Base-by-base conservation (phyloP, 2,329 filamentous ascomycete genomes). In the Bimuria novae-zelandiae region DNA sequence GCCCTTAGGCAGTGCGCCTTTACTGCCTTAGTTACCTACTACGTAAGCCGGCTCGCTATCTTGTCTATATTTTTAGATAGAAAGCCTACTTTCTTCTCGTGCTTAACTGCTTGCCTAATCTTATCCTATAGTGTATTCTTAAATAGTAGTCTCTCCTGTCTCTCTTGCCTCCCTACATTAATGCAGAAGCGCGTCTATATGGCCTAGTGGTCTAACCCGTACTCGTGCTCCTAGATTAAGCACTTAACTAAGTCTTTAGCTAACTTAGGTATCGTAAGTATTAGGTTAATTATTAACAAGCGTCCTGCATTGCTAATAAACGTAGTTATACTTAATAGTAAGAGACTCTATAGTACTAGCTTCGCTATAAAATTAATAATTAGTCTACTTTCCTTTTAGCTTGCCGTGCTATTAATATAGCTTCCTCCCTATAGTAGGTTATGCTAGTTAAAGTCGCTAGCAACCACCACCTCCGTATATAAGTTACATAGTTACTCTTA, bases 41-140 rank as follows among this genome's bases (percentile, higher is more conserved):
- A 5, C 12, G 35, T 37, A 4, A 37, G 12, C 35, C 35, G 35
- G 17, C 35, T 42, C 39, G 44, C 40, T 43, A 48, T 55, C 33
- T 52, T 49, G 41, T 52, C 47, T 21, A 55, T 48, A 33, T 52
- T 37, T 23, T 27, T 37, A n/a, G 12, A 25, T 17, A 30, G 52
- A 37, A 52, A 52, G 29, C 42, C 49, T 39, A 35, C 41, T 27
- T 22, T 30, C 42, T 52, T 52, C 29, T 44, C 42, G 16, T 37
- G 49, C 52, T 52, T 29, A 7, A 55, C 49, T 27, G 43, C 48
- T 40, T 36, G 45, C 39, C 50, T 57, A 32, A 55, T 57, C 48
- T 52, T 54, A 40, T 57, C 50, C 55, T 52, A 60, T 43, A 41
- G 55, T 30, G 57, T 51, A 43, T 57, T 57, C 55, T 57, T 60